A percentile compares a stretch with the other conserved stretches of the same genome.
These are phyloP conservation scores for Coemansia sp. DNA, from an alignment of 192 early-diverging fungal genomes.

Conservation along the genomic window DNA sequence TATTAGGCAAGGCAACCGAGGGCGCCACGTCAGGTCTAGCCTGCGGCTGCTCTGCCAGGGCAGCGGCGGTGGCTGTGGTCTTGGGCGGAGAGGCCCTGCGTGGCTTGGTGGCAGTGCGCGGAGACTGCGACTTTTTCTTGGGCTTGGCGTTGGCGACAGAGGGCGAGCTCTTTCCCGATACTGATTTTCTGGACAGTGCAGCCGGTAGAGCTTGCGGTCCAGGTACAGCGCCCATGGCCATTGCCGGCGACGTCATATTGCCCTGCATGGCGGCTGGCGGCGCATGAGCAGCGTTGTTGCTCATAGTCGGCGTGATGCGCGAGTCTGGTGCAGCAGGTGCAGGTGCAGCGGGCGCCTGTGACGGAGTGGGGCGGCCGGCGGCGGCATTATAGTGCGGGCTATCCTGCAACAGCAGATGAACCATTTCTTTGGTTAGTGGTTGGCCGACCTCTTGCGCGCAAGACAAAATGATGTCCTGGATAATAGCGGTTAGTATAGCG, in stretches of 20 bases:
- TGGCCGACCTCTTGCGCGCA: constrained; percentile 11
- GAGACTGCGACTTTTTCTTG: constrained; percentile 53
- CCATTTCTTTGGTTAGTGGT: constrained; percentile 7
- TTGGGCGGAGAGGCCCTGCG: constrained; percentile 27
- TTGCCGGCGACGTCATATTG: constrained; percentile 23
- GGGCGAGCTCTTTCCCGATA: constrained; percentile 33
- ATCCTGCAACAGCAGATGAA: constrained; percentile 14
- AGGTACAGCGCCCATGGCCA: constrained; percentile 15
- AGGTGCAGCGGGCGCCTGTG: not conserved
- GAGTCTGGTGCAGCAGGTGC: not conserved
- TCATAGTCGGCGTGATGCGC: constrained; percentile 3
- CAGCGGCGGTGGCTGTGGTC: not conserved
- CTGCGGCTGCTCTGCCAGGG: not conserved
- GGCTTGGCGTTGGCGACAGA: constrained; percentile 30
- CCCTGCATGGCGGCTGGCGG: constrained; percentile 15
- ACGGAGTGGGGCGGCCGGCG: not conserved
- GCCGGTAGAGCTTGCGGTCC: constrained; percentile 7
- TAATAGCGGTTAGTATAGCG: constrained; percentile 3
- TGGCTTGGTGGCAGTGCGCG: constrained; percentile 34
- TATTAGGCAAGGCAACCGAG: not conserved
- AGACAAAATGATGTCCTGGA: constrained; percentile 16
- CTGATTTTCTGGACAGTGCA: constrained; percentile 16
- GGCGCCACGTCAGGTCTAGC: not conserved
- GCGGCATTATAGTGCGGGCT: not conserved
- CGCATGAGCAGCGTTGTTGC: not conserved